Evolutionary conservation across 2,329 filamentous ascomycete genomes (phyloP), one percentile per base, ranked within the genome.

Genomic region (Fusarium sp.): DNA sequence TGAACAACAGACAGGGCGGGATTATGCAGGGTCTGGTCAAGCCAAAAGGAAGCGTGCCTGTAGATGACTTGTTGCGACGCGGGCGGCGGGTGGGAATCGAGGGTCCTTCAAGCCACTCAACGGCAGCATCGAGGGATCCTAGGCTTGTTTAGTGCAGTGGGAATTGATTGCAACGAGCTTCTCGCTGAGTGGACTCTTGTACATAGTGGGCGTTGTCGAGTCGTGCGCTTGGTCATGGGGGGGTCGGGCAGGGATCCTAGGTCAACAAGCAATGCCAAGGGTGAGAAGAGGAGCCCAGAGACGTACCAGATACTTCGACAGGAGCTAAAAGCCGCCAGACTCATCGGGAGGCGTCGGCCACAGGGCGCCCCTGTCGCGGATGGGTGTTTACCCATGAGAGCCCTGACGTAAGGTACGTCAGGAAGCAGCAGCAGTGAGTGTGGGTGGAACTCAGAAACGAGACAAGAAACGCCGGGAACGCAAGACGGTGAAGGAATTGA

Each of bases 401-500:
- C 73, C 72, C 73, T 76, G 74, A 76, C 74, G 74, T 76, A 76
- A 75, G 74, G 74, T 66, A 75, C 70, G 62, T 71, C 70, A 67
- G 70, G 61, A 67, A 65, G 61, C 67, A 62, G 59, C 59, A 56
- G 63, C 67, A 71, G 59, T 52, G 57, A 63, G 69, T 70, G 71
- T 71, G 71, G 52, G 70, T 74, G 73, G 73, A 67, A 69, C 73
- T 71, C 73, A 59, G 52, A 56, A 68, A 60, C 65, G 64, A 72
- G 66, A 73, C 72, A 75, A 62, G 71, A 76, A 74, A 75, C 71
- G 67, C 68, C 61, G 69, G 72, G 71, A 76, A 71, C 65, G 65
- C 74, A 71, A 76, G 74, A 75, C 74, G 74, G 74, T 75, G 74
- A 75, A 75, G 70, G 69, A 71, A 75, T 75, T 75, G 74, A 76